phyloP scores from a whole-genome alignment of 257 asterid genomes.

The Primulina eburnea region DNA sequence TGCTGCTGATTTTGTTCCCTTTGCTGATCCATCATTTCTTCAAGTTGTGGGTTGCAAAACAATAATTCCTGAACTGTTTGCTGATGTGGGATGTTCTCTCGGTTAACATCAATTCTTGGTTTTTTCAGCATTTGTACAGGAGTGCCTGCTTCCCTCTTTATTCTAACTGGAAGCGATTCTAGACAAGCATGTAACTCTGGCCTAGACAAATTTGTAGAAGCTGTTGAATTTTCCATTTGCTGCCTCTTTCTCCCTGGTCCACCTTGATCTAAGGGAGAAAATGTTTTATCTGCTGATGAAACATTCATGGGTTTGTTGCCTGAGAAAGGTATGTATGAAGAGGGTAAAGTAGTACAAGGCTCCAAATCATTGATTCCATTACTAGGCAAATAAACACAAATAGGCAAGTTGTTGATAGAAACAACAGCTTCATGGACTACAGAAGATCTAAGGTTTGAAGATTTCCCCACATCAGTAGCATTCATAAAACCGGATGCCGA shows the following conservation, averaged over 20 bases:
- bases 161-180: slow-evolving; percentile 20
- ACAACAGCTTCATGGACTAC: slow-evolving; percentile 19
- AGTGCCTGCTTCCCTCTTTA: slow-evolving; percentile 23
- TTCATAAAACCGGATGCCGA: slow-evolving; percentile 17
- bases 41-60: slow-evolving; percentile 31
- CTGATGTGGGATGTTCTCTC: slow-evolving; percentile 27
- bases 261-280: slow-evolving; percentile 27
- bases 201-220: slow-evolving; percentile 21
- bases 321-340: slow-evolving; percentile 27
- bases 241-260: slow-evolving; percentile 24
- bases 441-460: slow-evolving; percentile 13
- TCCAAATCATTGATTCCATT: slow-evolving; percentile 28
- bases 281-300: slow-evolving; percentile 5
- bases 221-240: slow-evolving; percentile 19
- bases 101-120: slow-evolving; percentile 33
- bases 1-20: slow-evolving; percentile 28
- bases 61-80: slow-evolving; percentile 30
- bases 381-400: slow-evolving; percentile 25
- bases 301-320: slow-evolving; percentile 23
- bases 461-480: slow-evolving; percentile 21
- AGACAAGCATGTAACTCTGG: slow-evolving; percentile 20
- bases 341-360: slow-evolving; percentile 27
- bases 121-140: slow-evolving; percentile 30
- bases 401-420: slow-evolving; percentile 17
- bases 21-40: slow-evolving; percentile 27